Percentiles rank a stretch among this genome's conserved stretches.
phyloP scores from a whole-genome alignment of 768 basidiomycete species.

The Hericium alpestre region DNA sequence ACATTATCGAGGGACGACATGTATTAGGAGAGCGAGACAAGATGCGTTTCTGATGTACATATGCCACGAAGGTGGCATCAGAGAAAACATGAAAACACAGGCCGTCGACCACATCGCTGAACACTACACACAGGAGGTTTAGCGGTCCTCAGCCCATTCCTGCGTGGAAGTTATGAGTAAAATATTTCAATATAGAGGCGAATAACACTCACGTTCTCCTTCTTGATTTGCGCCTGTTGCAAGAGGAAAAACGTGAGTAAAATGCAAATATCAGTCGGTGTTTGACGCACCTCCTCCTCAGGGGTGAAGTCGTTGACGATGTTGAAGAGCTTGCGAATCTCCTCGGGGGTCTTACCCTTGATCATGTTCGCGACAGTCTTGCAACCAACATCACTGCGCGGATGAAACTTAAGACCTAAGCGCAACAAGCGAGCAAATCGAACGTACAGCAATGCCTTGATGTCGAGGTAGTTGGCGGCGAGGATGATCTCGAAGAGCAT shows the following conservation, averaged over 20 bases:
- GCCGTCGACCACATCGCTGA: too few species aligned
- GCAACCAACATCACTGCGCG: conserved; percentile 82
- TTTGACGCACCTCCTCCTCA: conserved; percentile 78
- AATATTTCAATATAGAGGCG: background rate
- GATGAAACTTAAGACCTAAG: background rate
- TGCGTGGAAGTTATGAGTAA: conserved; percentile 18
- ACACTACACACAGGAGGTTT: conserved; percentile 10
- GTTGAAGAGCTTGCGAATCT: conserved; percentile 97
- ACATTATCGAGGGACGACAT: too few species aligned
- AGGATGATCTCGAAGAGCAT: conserved; percentile 99
- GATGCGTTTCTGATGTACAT: too few species aligned
- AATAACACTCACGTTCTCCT: conserved; percentile 76
- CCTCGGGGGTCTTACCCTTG: conserved; percentile 99
- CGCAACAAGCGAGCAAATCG: background rate
- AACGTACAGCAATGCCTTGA: conserved; percentile 85
- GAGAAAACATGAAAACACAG: too few species aligned
- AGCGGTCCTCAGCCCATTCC: conserved; percentile 95
- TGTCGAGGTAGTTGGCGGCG: conserved; percentile 98
- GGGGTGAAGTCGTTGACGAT: conserved; percentile 98
- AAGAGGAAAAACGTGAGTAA: too few species aligned
- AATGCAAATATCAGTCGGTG: too few species aligned
- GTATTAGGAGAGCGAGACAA: too few species aligned
- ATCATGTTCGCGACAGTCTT: conserved; percentile 99
- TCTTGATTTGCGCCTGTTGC: conserved; percentile 88
- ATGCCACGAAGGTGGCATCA: too few species aligned